Evolutionary conservation across 768 basidiomycete genomes (phyloP), one percentile per base, ranked within the genome.

Genomic region (Podaxis sp.): DNA sequence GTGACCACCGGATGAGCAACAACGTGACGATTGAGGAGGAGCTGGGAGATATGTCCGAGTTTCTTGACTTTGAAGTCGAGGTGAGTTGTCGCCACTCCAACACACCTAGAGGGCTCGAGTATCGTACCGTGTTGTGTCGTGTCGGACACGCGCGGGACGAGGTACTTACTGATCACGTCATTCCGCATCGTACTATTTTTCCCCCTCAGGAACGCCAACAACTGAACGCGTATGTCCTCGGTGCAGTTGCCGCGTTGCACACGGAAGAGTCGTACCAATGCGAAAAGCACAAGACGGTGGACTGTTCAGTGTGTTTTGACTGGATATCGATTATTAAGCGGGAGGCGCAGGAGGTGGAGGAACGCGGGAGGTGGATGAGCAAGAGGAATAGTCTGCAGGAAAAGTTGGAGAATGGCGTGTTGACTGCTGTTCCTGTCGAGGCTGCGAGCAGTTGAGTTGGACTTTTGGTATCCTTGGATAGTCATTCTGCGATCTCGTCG

Each of bases 281-380:
- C 65, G 59, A 59, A 28, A 56, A 62, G 42, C 77, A 78, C 59
- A 55, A 68, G 33, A 66, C 48, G 15, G 64, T 71, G 19, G 72
- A 77, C 49, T 78, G 77, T 52, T 52, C 55, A 9, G 64, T 48
- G 15, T 79, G 77, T 63, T 78, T 79, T 42, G 66, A 77, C 64
- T 79, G 77, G 77, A 69, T 71, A 13, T 63, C 52, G n/a, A 61
- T 73, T 38, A 68, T 77, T 22, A 71, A 68, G 52, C 62, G 68
- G 28, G 69, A 74, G 56, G 71, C 71, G 1, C 65, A 70, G 39
- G 63, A 64, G 33, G 64, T 65, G 0, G 68, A 68, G n/a, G 68
- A 66, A 42, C 57, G 65, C n/a, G 73, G 67, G 4, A 57, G 68
- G 19, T 73, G 71, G 72, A 59, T 68, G 51, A 60, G 64, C 59